Base-by-base conservation (phyloP, 306 rosid genomes). In the Echinosophora koreensis region DNA sequence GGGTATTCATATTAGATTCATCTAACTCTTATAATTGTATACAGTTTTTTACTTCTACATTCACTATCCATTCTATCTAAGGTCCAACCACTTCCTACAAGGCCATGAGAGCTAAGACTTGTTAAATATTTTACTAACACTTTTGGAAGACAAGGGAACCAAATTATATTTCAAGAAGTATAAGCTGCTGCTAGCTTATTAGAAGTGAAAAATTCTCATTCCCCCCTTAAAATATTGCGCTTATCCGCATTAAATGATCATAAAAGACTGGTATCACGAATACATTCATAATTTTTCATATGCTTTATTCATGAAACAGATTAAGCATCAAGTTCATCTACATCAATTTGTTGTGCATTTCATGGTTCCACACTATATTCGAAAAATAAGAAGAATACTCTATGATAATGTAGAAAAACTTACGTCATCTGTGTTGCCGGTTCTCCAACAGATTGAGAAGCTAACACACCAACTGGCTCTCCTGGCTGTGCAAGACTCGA, bases 371-470 rank as follows among this genome's bases (percentile, higher is more conserved):
- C 8, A 49, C 9, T 16, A 66, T 18, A 49, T 22, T 28, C 22
- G 27, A 13, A 55, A 61, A 54, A 56, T 35, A 51, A 69, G 67
- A 15, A 44, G 30, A 59, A 47, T 60, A 56, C 8, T 46, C 15
- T 39, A 15, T 49, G 11, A 42, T 13, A 16, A 30, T 55, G 30
- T 55, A 77, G 54, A 67, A 58, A 58, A 68, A 69, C 92, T 83
- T 86, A 89, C 97, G 97, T 92, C 98, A 95, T 95, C 84, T 95
- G 97, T 1, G 98, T 95, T 52, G 97, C 94, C 0, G 98, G 98
- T 83, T 95, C 98, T 57, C 98, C 97, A 16, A 92, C 93, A 35
- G 98, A 95, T 83, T 90, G 98, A 47, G 90, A 92, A 78, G 97
- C 98, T 72, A 95, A 92, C 58, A 92, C 95, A 69, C 98, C 98